Conservation (phyloP, 108 stramenopile genomes). For the Epipyxis sp. region DNA sequence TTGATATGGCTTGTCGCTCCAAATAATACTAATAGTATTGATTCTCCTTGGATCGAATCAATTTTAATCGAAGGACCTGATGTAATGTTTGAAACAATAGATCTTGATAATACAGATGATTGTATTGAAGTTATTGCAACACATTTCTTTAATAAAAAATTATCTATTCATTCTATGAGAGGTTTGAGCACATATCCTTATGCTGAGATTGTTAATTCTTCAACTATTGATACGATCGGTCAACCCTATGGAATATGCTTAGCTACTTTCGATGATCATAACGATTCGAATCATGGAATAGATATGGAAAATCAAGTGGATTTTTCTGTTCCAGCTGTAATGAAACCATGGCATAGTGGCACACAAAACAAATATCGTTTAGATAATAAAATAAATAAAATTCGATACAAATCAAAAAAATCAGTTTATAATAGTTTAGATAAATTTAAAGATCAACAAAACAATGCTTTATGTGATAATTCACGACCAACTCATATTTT, state of each 20-base stretch:
- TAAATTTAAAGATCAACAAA: slow-evolving; percentile 63
- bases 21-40: background rate
- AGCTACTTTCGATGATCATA: slow-evolving; percentile 60
- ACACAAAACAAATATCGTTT: background rate
- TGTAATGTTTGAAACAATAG: slow-evolving; percentile 89
- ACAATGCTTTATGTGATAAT: slow-evolving; percentile 33
- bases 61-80: slow-evolving; percentile 84
- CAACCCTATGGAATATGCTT: slow-evolving; percentile 77
- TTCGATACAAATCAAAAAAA: background rate
- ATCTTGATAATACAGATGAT: slow-evolving; percentile 74
- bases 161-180: slow-evolving; percentile 74
- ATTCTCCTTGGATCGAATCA: slow-evolving; percentile 43
- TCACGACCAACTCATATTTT: slow-evolving; percentile 46
- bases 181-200: background rate
- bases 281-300: background rate
- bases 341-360: too few species aligned
- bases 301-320: too few species aligned
- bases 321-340: too few species aligned
- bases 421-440: too few species aligned
- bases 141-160: slow-evolving; percentile 77
- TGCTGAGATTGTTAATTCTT: slow-evolving; percentile 22
- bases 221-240: slow-evolving; percentile 74
- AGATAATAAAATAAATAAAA: background rate
- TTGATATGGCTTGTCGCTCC: slow-evolving; percentile 38
- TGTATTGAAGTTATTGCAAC: slow-evolving; percentile 81